Percentiles rank a stretch among this genome's conserved stretches.
Evolutionary conservation across 2,329 filamentous ascomycete species (phyloP).

Genomic region (Pseudogymnoascus sp.): DNA sequence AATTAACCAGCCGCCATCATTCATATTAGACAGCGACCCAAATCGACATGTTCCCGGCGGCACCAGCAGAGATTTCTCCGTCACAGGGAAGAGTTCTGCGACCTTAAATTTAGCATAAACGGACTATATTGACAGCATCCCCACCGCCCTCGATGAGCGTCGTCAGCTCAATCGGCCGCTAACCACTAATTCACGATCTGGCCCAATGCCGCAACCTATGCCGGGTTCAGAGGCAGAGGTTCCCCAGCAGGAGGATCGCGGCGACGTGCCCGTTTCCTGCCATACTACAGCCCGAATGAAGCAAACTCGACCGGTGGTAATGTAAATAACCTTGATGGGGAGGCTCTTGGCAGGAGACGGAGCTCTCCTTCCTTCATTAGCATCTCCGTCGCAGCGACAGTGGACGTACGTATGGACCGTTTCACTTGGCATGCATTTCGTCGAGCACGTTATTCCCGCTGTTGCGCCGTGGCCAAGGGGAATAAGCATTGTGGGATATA

Average conservation of each 20-base stretch:
- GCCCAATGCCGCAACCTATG: not conserved
- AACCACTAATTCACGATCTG: not conserved
- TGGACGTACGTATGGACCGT: not conserved
- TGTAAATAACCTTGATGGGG: not conserved
- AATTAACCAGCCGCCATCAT: not conserved
- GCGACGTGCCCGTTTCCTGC: not conserved
- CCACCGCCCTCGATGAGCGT: not conserved
- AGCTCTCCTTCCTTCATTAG: not conserved
- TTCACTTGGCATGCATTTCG: not conserved
- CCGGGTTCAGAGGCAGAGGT: not conserved
- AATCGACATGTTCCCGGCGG: not conserved
- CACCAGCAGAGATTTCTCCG: not conserved
- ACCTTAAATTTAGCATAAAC: not conserved
- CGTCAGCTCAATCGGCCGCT: conserved; percentile 2
- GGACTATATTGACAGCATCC: not conserved
- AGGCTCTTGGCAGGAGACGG: not conserved
- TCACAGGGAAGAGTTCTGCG: not conserved
- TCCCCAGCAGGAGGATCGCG: not conserved
- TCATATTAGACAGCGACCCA: not conserved
- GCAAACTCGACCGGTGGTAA: not conserved
- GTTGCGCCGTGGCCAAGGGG: not conserved
- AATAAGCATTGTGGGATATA: conserved; percentile 3
- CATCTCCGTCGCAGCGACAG: not conserved
- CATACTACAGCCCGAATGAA: not conserved
- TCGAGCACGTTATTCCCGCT: not conserved